Evolutionary conservation across 768 basidiomycete genomes (phyloP).

Genomic region (Russula lepida): DNA sequence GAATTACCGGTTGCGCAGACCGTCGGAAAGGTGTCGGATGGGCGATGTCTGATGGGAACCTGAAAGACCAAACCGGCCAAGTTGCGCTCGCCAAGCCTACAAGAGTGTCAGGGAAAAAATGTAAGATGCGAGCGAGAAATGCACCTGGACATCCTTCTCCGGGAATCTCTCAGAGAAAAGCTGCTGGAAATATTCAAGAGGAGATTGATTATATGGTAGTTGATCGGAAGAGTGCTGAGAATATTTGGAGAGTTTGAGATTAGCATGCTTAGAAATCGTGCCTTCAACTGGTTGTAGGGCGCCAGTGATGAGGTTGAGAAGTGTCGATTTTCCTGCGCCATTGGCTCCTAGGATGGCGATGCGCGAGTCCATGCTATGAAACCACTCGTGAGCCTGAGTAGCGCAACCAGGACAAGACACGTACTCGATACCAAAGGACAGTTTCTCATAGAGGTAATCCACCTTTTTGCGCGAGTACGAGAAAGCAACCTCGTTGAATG

Average conservation of each 20-base stretch:
- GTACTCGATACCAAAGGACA: conserved; percentile 97
- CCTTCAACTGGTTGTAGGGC: conserved; percentile 73
- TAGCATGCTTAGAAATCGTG: conserved; percentile 80
- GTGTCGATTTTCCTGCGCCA: conserved; percentile 90
- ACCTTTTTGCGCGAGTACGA: conserved; percentile 85
- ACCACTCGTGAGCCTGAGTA: conserved; percentile 2
- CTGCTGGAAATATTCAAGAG: conserved; percentile 88
- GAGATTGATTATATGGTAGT: conserved; percentile 84
- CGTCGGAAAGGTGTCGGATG: conserved; percentile 92
- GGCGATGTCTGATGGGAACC: conserved; percentile 91
- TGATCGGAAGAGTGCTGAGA: conserved; percentile 98
- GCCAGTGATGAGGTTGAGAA: conserved; percentile 84
- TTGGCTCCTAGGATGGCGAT: conserved; percentile 95
- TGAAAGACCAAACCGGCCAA: conserved; percentile 92
- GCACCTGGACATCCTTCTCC: conserved; percentile 77
- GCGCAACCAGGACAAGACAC: conserved; percentile 25
- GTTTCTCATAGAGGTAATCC: conserved; percentile 79
- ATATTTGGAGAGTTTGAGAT: conserved; percentile 95
- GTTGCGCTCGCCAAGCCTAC: conserved; percentile 88
- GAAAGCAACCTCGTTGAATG: conserved; percentile 92
- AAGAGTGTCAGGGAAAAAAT: conserved; percentile 11
- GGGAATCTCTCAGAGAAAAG: conserved; percentile 79
- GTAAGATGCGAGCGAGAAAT: conserved; percentile 9
- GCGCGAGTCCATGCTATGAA: conserved; percentile 79
- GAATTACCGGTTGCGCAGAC: conserved; percentile 83